Evolutionary conservation across 1,139 yeast species (phyloP), one percentile per base, ranked within the genome.

Genomic region (Diutina sp.): DNA sequence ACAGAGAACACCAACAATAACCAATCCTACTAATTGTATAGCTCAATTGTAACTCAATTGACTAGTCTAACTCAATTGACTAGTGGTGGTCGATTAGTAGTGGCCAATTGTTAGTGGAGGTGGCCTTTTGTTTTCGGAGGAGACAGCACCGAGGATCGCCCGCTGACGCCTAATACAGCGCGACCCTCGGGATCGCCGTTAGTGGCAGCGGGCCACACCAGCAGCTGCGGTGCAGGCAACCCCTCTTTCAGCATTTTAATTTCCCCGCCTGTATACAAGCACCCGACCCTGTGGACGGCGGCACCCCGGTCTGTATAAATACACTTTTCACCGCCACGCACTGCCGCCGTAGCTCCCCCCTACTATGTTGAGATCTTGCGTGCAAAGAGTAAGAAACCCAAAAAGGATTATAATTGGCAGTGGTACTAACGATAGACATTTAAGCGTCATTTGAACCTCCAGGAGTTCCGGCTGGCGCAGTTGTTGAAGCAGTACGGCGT

Each of bases 391-490:
- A 25, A n/a, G n/a, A n/a, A n/a, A n/a, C n/a, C n/a, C n/a, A n/a
- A n/a, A n/a, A n/a, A n/a, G n/a, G n/a, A n/a, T n/a, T n/a, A n/a
- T n/a, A n/a, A n/a, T n/a, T n/a, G n/a, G n/a, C 14, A 12, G 8
- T 41, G 38, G 29, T 64, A 63, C 66, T 64, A 64, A 62, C 66
- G 30, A 9, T 57, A 63, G 62, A 58, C 56, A 55, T 63, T 58
- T 61, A 80, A 79, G 67, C 84, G 98, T 80, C 78, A 77, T 73
- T 78, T 91, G 65, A 90, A 97, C 46, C 84, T 93, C 65, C 99
- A 93, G 70, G 99, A 93, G 76, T 95, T 74, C 83, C 90, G 98
- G 71, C 90, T 98, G 47, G 97, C 99, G 58, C 89, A 88, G 62
- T 76, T 93, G 61, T 82, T 93, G 66, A 82, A 83, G 70, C 67